Evolutionary conservation across 495 filamentous ascomycete species (phyloP).

Genomic region (Penicillium crystallinum): DNA sequence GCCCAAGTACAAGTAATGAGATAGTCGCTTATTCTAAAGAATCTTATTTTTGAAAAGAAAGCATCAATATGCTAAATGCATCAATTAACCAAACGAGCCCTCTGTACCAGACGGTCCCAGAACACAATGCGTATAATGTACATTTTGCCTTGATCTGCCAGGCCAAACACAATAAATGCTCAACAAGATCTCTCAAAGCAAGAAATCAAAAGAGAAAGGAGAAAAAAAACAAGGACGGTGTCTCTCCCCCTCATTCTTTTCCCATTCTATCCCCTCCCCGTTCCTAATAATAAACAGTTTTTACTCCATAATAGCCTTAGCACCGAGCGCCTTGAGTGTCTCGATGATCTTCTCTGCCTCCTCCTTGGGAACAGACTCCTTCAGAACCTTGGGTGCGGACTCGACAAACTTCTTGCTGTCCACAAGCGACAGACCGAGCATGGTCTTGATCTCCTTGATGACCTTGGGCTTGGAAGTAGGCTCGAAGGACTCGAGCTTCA

Average conservation of each 20-base stretch:
- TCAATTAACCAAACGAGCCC: slow-evolving; percentile 28
- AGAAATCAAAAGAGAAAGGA: slow-evolving; percentile 8
- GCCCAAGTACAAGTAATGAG: no score
- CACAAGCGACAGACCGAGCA: slow-evolving; percentile 92
- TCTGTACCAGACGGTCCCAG: slow-evolving; percentile 33
- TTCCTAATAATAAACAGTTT: slow-evolving; percentile 8
- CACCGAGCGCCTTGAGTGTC: slow-evolving; percentile 86
- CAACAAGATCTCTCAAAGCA: slow-evolving; percentile 25
- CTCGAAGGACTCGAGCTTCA: slow-evolving; percentile 88
- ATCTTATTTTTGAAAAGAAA: not conserved
- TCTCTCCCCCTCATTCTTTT: slow-evolving; percentile 14
- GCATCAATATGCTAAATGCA: slow-evolving; percentile 23
- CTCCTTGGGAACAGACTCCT: slow-evolving; percentile 96
- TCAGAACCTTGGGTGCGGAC: slow-evolving; percentile 94
- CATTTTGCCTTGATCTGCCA: slow-evolving; percentile 33
- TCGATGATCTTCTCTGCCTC: slow-evolving; percentile 98
- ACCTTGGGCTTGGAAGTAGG: slow-evolving; percentile 89
- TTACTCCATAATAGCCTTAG: slow-evolving; percentile 86
- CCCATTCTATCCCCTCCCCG: slow-evolving; percentile 6
- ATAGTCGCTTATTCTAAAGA: no score
- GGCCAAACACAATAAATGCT: slow-evolving; percentile 23
- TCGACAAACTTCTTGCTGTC: slow-evolving; percentile 99
- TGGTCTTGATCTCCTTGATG: slow-evolving; percentile 98
- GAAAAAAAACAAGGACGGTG: slow-evolving; percentile 10
- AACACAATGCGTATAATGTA: slow-evolving; percentile 44